Conservation (phyloP, 2,329 filamentous ascomycete genomes). For the Byssochlamys sp. region DNA sequence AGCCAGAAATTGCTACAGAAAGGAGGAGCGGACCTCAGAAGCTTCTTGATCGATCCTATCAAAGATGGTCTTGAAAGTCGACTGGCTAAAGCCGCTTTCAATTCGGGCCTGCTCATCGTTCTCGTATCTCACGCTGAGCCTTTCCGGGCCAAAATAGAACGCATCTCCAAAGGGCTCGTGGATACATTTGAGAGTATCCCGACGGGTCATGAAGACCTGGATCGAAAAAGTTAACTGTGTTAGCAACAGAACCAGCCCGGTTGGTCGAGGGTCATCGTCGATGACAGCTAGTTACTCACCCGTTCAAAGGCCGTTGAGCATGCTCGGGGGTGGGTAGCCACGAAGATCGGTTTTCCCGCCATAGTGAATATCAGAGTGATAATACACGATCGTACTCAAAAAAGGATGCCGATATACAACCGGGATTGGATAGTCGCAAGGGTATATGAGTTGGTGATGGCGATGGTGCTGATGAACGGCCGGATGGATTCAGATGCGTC, state of each 20-base stretch:
- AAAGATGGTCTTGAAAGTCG: conserved; percentile 54
- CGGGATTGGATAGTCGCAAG: background rate
- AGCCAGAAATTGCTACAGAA: conserved; percentile 12
- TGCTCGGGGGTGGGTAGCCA: conserved; percentile 84
- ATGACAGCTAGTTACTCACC: conserved; percentile 43
- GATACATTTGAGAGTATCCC: conserved; percentile 67
- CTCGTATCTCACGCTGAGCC: conserved; percentile 69
- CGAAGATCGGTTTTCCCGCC: conserved; percentile 76
- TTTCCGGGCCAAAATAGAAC: conserved; percentile 90
- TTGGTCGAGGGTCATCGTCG: background rate
- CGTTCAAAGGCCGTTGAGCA: conserved; percentile 96
- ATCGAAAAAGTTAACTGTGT: background rate
- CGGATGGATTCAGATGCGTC: background rate
- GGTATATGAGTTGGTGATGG: background rate
- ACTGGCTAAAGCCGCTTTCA: conserved; percentile 35
- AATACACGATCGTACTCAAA: background rate
- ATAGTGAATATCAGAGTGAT: conserved; percentile 38
- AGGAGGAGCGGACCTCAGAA: conserved; percentile 55
- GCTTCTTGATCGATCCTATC: conserved; percentile 63
- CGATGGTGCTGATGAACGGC: background rate
- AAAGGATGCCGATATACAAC: background rate
- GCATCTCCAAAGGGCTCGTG: conserved; percentile 97
- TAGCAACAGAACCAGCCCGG: background rate
- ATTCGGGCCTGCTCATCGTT: conserved; percentile 48
- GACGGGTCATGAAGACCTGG: conserved; percentile 92